Base-by-base conservation (phyloP, 1,284 basidiomycete species). In the Heterobasidion annosum region DNA sequence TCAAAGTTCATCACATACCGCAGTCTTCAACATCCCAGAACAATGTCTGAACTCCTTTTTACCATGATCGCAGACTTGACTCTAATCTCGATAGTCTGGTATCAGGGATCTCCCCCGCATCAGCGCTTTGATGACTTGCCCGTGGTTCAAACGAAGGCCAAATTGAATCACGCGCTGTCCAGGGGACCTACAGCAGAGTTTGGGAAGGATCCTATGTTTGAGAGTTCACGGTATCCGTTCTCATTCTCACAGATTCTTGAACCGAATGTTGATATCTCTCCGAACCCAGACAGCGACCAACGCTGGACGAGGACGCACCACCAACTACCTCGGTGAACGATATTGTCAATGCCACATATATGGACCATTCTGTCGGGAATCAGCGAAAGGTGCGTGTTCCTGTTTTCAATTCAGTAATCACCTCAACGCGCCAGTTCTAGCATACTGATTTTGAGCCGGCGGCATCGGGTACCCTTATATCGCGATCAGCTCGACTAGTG, bases 151-250 rank as follows among this genome's bases (percentile, higher is more conserved):
- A 88, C 85, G 0, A 87, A 88, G 64, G 87, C 87, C 18, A 88
- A 89, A 65, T 76, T 88, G 71, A 87, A 82, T 63, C 76, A 82
- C 52, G 75, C 77, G 6, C 71, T 87, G 15, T 73, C 81, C n/a
- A 76, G 82, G 50, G 77, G 78, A 15, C 71, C 80, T 18, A 73
- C 79, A 0, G 76, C 81, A 12, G 83, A 85, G 56, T 88, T 87
- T 68, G 87, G 85, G 1, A 81, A 85, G 70, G 85, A 87, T 58
- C 87, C 87, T 18, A 88, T 89, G 86, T 88, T 89, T 59, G 79
- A 88, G 64, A 86, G 77, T 57, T 74, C 82, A 34, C 78, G 81
- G 76, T 84, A 50, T 19, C n/a, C 2, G 73, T 64, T 32, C 46
- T 16, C 37, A 12, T 10, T 40, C n/a, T 10, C 37, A 40, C 12